Conservation (phyloP, 2,329 filamentous ascomycete species). For the Alternaria solani region DNA sequence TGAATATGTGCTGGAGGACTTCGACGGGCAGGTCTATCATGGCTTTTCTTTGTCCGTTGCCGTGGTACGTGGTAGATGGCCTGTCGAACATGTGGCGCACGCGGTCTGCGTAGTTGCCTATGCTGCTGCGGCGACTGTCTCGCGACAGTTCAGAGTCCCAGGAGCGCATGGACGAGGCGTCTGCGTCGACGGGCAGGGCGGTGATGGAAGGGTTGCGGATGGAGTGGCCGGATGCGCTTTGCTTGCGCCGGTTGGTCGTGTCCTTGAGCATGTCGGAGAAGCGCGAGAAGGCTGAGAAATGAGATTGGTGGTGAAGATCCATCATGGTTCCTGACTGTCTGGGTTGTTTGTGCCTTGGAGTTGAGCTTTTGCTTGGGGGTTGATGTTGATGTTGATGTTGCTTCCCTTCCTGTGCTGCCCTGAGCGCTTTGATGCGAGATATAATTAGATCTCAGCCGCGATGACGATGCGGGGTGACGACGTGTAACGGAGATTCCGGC, state of each 20-base stretch:
- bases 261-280: constrained; percentile 27
- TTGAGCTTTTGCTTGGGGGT: background rate
- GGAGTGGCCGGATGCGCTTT: constrained; percentile 2
- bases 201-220: constrained; percentile 11
- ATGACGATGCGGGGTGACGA: constrained; percentile 8
- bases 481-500: constrained; percentile 5
- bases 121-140: constrained; percentile 23
- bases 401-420: background rate
- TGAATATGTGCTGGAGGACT: constrained; percentile 20
- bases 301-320: constrained; percentile 20
- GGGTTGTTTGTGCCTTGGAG: background rate
- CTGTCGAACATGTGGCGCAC: constrained; percentile 23
- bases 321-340: constrained; percentile 10
- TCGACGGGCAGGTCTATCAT: constrained; percentile 23
- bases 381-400: background rate
- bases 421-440: constrained; percentile 1
- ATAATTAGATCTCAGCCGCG: constrained; percentile 10
- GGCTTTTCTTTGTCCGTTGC: background rate
- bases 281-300: constrained; percentile 22
- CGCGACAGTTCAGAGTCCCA: constrained; percentile 5
- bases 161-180: background rate
- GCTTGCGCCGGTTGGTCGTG: constrained; percentile 22
- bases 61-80: background rate
- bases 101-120: constrained; percentile 25
- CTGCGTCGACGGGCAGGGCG: constrained; percentile 5